Conservation (phyloP, 805 yeast genomes). For the Komagataella pseudopastoris region DNA sequence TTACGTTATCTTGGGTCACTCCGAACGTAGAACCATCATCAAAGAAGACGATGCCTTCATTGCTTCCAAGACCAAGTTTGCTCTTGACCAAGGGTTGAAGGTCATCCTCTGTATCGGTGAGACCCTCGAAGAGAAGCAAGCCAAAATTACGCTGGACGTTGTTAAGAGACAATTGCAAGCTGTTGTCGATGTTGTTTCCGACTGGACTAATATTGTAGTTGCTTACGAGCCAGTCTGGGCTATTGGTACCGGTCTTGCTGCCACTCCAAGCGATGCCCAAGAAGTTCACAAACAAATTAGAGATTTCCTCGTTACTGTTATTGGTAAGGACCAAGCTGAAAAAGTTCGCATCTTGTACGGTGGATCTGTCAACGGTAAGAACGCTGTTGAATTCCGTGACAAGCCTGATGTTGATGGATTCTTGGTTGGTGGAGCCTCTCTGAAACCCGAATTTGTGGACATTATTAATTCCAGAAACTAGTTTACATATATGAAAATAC, state of each 20-base stretch:
- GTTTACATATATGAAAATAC: neutral
- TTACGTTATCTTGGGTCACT: slow-evolving; percentile 96
- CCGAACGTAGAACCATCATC: slow-evolving; percentile 94
- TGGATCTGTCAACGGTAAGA: slow-evolving; percentile 95
- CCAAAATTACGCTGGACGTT: slow-evolving; percentile 75
- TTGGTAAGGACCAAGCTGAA: slow-evolving; percentile 70
- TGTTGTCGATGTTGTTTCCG: slow-evolving; percentile 63
- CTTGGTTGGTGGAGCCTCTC: slow-evolving; percentile 98
- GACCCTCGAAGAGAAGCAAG: slow-evolving; percentile 88
- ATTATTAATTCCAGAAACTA: slow-evolving; percentile 76
- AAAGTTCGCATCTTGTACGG: slow-evolving; percentile 89
- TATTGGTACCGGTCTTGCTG: slow-evolving; percentile 98
- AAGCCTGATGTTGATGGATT: slow-evolving; percentile 94
- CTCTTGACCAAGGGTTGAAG: slow-evolving; percentile 76
- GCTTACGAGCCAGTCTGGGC: slow-evolving; percentile 99
- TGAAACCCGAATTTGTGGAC: slow-evolving; percentile 95
- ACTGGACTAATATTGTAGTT: slow-evolving; percentile 86
- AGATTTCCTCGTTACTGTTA: slow-evolving; percentile 60
- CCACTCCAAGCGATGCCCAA: slow-evolving; percentile 97
- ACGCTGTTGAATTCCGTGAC: slow-evolving; percentile 81
- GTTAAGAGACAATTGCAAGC: slow-evolving; percentile 85
- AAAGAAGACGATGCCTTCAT: slow-evolving; percentile 82
- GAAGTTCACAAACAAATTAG: slow-evolving; percentile 86
- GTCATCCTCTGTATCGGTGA: slow-evolving; percentile 98
- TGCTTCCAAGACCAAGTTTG: slow-evolving; percentile 90